Percentiles rank a stretch among this genome's conserved stretches.
These are phyloP conservation scores for Asterochloris erici DNA, from an alignment of 139 green algal species.

Conservation along the genomic window DNA sequence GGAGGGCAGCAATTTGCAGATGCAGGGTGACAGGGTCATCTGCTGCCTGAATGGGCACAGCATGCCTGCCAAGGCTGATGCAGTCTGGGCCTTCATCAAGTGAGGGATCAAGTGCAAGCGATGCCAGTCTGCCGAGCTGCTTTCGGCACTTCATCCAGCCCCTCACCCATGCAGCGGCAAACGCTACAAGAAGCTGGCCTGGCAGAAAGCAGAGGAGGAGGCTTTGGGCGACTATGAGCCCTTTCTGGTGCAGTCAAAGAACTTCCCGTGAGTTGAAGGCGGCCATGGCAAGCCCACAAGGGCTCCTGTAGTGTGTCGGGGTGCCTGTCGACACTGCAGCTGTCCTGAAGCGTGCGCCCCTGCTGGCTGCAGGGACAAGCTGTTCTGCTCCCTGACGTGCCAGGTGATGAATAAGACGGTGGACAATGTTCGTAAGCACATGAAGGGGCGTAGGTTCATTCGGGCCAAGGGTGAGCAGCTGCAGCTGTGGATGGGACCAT, in stretches of 20 bases:
- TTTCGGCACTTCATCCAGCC: too few relatives aligned
- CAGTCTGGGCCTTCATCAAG: slow-evolving; percentile 6
- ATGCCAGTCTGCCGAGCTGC: too few relatives aligned
- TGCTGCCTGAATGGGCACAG: slow-evolving; percentile 6
- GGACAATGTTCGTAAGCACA: slow-evolving; percentile 62
- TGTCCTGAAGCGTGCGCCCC: background rate
- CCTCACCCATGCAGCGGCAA: slow-evolving; percentile 28
- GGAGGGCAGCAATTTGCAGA: too few relatives aligned
- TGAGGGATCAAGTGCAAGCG: background rate
- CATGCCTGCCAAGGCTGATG: slow-evolving; percentile 3
- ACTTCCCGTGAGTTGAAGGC: slow-evolving; percentile 61
- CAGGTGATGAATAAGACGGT: slow-evolving; percentile 67
- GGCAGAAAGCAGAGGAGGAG: slow-evolving; percentile 40
- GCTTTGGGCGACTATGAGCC: slow-evolving; percentile 68
- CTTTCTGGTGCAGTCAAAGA: slow-evolving; percentile 64
- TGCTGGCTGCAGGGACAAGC: slow-evolving; percentile 45
- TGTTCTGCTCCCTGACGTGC: slow-evolving; percentile 76
- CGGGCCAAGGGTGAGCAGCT: slow-evolving; percentile 43
- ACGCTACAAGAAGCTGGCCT: slow-evolving; percentile 48
- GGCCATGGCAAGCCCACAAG: background rate
- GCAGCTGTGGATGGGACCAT: too few relatives aligned
- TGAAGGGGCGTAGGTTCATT: slow-evolving; percentile 59
- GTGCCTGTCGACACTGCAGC: too few relatives aligned
- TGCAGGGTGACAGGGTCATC: background rate
- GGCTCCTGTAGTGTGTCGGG: background rate